Evolutionary conservation across 2,329 filamentous ascomycete species (phyloP).

Genomic region (Ophiostoma sp.): DNA sequence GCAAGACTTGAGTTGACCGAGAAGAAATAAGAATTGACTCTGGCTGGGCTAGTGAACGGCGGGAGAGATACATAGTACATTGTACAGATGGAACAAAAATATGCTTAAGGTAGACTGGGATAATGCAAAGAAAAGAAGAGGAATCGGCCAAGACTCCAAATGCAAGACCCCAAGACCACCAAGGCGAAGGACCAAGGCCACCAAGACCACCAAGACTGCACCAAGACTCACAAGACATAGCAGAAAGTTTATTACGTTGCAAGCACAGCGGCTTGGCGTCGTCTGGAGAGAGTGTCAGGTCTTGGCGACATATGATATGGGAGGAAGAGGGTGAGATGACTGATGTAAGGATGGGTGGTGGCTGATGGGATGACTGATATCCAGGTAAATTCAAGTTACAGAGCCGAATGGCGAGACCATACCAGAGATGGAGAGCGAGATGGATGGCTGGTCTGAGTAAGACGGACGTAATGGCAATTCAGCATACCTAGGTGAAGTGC

Average conservation of each 20-base stretch:
- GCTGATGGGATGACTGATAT: neutral
- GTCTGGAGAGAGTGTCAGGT: conserved; percentile 6
- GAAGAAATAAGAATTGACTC: conserved; percentile 1
- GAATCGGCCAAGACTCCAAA: neutral
- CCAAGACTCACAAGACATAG: conserved; percentile 11
- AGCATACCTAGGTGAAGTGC: neutral
- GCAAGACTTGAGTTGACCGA: no score
- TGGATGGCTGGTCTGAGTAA: neutral
- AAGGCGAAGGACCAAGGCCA: neutral
- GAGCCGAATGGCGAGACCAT: neutral
- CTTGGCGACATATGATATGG: conserved; percentile 3
- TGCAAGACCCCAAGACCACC: conserved; percentile 7
- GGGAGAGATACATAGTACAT: no score
- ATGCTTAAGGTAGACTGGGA: neutral
- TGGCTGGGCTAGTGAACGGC: neutral
- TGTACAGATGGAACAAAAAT: neutral
- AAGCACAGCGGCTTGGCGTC: conserved; percentile 8
- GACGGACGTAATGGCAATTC: neutral
- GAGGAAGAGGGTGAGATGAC: neutral
- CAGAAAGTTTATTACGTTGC: conserved; percentile 7
- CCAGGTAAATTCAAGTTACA: neutral
- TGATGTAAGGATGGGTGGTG: neutral
- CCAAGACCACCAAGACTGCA: conserved; percentile 3
- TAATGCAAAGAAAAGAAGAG: neutral
- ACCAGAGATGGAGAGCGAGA: neutral